Conservation (phyloP, 192 early-diverging fungal genomes). For the Jimgerdemannia lactiflua region DNA sequence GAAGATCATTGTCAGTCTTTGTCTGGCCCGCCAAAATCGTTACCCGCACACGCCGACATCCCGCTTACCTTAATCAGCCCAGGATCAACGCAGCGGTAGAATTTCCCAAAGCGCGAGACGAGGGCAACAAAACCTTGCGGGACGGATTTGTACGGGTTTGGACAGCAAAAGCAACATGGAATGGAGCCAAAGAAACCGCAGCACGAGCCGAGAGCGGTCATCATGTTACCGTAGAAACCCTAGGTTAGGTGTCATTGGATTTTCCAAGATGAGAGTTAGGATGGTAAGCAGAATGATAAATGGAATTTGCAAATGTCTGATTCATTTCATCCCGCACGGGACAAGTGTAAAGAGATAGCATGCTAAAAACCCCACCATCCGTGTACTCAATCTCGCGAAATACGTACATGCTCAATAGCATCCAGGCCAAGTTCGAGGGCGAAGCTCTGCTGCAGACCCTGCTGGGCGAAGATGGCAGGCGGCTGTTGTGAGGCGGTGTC, state of each 20-base stretch:
- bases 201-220: slow-evolving; percentile 38
- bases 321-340: too few relatives aligned
- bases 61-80: slow-evolving; percentile 49
- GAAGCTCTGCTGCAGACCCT: slow-evolving; percentile 22
- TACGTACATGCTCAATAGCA: slow-evolving; percentile 28
- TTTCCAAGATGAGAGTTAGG: too few relatives aligned
- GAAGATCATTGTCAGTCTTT: background rate
- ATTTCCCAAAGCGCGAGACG: slow-evolving; percentile 63
- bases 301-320: too few relatives aligned
- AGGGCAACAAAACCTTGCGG: slow-evolving; percentile 70
- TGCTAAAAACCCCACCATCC: too few relatives aligned
- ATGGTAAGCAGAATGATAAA: too few relatives aligned
- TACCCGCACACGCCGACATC: too few relatives aligned
- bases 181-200: slow-evolving; percentile 39
- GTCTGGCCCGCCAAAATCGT: too few relatives aligned
- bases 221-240: slow-evolving; percentile 45
- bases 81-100: slow-evolving; percentile 51
- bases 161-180: slow-evolving; percentile 45
- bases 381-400: background rate
- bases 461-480: slow-evolving; percentile 7
- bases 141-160: slow-evolving; percentile 68
- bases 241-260: too few relatives aligned
- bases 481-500: background rate
- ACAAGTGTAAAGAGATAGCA: too few relatives aligned
- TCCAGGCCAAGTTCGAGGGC: slow-evolving; percentile 15